Percentiles rank a stretch among this genome's conserved stretches.
Evolutionary conservation across 202 grass and related monocot genomes (phyloP).

Genomic region (Zoysia matrella): DNA sequence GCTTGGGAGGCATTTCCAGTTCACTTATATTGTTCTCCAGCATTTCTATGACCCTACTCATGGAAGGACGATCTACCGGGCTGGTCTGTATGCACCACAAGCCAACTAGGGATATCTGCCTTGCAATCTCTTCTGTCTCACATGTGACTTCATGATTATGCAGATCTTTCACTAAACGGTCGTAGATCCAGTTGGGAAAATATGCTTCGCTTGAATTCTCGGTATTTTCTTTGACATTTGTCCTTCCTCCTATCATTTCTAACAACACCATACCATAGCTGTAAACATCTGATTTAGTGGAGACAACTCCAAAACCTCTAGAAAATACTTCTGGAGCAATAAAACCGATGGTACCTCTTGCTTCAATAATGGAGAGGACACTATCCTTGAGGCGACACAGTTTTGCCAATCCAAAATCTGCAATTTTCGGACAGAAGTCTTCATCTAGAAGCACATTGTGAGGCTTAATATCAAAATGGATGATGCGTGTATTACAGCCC

Average conservation of each 20-base stretch:
- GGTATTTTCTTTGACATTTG: conserved; percentile 5
- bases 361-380: conserved; percentile 40
- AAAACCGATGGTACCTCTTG: conserved; percentile 34
- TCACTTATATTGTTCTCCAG: conserved; percentile 39
- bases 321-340: no score
- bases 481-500: no score
- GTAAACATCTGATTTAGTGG: no score
- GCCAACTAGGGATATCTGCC: conserved; percentile 48
- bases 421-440: conserved; percentile 29
- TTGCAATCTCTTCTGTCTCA: conserved; percentile 41
- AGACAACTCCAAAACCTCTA: no score
- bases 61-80: conserved; percentile 47
- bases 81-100: conserved; percentile 7
- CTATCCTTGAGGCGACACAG: conserved; percentile 44
- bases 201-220: conserved; percentile 34
- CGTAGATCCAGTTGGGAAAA: conserved; percentile 55
- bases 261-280: conserved; percentile 48
- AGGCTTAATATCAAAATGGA: no score
- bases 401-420: conserved; percentile 61
- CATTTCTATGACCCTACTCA: conserved; percentile 55
- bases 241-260: conserved; percentile 50
- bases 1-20: conserved; percentile 59
- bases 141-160: conserved; percentile 8
- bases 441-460: no score
- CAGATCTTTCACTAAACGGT: conserved; percentile 37